phyloP scores from a whole-genome alignment of 2,329 filamentous ascomycete genomes.

The Beauveria caledonica region DNA sequence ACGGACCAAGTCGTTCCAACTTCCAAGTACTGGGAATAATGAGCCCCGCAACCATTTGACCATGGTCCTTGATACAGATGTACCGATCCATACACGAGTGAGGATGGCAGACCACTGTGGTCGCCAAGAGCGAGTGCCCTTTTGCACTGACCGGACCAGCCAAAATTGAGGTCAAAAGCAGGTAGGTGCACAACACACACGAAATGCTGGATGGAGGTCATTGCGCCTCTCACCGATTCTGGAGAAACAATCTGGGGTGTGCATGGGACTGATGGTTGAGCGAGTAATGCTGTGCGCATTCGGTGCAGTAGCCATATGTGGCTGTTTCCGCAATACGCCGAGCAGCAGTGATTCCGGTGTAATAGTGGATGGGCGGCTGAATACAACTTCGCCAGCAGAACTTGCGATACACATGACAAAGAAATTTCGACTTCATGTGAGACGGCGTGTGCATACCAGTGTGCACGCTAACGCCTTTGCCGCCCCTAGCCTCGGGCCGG shows the following conservation, averaged over 20 bases:
- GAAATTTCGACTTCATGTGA: not conserved
- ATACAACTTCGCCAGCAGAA: not conserved
- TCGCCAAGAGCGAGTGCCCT: not conserved
- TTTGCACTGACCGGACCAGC: not conserved
- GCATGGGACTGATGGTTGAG: not conserved
- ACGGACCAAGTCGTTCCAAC: not conserved
- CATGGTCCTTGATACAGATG: not conserved
- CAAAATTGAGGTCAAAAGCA: not conserved
- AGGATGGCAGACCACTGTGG: not conserved
- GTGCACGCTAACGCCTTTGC: slow-evolving; percentile 4
- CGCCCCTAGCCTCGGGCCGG: slow-evolving; percentile 9
- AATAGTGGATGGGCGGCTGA: not conserved
- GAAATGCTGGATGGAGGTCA: not conserved
- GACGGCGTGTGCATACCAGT: not conserved
- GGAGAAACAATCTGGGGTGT: slow-evolving; percentile 9
- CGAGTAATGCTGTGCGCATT: not conserved
- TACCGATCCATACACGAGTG: not conserved
- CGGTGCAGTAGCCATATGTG: not conserved
- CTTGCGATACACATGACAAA: slow-evolving; percentile 5
- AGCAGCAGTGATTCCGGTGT: not conserved
- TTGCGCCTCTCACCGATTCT: not conserved
- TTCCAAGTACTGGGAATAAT: not conserved
- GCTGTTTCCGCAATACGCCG: slow-evolving; percentile 6
- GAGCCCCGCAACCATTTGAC: not conserved
- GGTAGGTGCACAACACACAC: not conserved